Evolutionary conservation across 2,329 filamentous ascomycete species (phyloP), one percentile per base, ranked within the genome.

Genomic region (Aspergillus fischeri): DNA sequence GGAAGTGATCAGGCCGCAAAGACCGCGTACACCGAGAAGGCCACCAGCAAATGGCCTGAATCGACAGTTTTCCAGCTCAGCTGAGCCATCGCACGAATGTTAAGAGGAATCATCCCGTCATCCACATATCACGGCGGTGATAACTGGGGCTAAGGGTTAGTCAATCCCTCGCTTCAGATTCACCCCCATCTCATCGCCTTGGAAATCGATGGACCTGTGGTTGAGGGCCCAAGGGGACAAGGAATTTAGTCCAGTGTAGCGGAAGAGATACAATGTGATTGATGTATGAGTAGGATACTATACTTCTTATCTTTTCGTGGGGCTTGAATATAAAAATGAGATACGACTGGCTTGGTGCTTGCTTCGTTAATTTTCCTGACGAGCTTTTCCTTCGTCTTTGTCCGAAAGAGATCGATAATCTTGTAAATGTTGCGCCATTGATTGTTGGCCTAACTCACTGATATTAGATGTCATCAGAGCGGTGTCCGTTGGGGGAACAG

Each of bases 1-100:
- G 77, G 78, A 56, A 82, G 82, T 58, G 73, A 77, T 52, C 67
- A 70, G 47, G 73, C 79, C 29, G 74, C 77, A 24, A 80, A 81
- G 65, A 73, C 81, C 41, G 75, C 78, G 51, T 86, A 85, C 55
- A 66, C 67, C 4, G 58, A 73, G 51, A 75, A 73, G 61, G 75
- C 75, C 7, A 69, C 62, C 58, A 70, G 69, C 60, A 74, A 70
- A 63, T 78, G 75, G 75, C 68, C 68, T 4, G 70, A 77, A 60
- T 73, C 74, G 49, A 73, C 73, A 17, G 63, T 70, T 4, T 78
- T 78, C 53, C 61, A 60, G 53, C 52, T 67, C 52, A 62, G 65
- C 42, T 71, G 56, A 65, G 52, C 35, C 52, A 41, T 3, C 3
- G 11, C 21, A 6, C 32, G 25, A 35, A 35, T 38, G 51, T 28